Evolutionary conservation across 345 rosid species (phyloP), one percentile per base, ranked within the genome.

Genomic region (Clarkia xantiana): DNA sequence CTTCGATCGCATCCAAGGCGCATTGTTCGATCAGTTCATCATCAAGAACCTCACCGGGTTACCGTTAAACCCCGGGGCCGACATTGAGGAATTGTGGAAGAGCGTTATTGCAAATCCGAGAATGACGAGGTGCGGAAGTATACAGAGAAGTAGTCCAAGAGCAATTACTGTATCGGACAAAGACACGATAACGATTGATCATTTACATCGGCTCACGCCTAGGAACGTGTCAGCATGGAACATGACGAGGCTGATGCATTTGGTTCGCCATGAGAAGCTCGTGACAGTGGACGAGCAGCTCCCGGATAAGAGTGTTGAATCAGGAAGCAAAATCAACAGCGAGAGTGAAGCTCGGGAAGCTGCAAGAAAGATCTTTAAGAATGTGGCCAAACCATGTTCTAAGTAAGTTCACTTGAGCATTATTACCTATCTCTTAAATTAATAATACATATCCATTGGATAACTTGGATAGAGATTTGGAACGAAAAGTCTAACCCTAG

Each of bases 151-250:
- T 65, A 53, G n/a, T n/a, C n/a, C 49, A 72, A 61, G 52, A 70
- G 45, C n/a, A n/a, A n/a, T n/a, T n/a, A n/a, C n/a, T n/a, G n/a
- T n/a, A n/a, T n/a, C n/a, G 49, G 65, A 44, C 36, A 68, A 53
- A 13, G 72, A 74, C 20, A 77, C 67, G 62, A 76, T 78, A 10
- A 68, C 72, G 1, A 64, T 80, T 1, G 79, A 67, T 46, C 71
- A 63, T 48, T 61, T 77, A 59, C 78, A 80, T 34, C 74, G 67
- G 67, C 59, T 78, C 36, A 80, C 70, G 17, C 64, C 77, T 15
- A 77, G 61, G 76, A 84, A 76, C 59, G 66, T 79, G 18, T 84
- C 89, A 0, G 86, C 85, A 0, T 84, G 94, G 94, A 80, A 67
- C 56, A 76, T 80, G 83, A 84, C 74, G 76, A 70, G 88, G 57